These are phyloP conservation scores for Neonectria neomacrospora DNA, from an alignment of 2,329 filamentous ascomycete species.

Conservation along the genomic window DNA sequence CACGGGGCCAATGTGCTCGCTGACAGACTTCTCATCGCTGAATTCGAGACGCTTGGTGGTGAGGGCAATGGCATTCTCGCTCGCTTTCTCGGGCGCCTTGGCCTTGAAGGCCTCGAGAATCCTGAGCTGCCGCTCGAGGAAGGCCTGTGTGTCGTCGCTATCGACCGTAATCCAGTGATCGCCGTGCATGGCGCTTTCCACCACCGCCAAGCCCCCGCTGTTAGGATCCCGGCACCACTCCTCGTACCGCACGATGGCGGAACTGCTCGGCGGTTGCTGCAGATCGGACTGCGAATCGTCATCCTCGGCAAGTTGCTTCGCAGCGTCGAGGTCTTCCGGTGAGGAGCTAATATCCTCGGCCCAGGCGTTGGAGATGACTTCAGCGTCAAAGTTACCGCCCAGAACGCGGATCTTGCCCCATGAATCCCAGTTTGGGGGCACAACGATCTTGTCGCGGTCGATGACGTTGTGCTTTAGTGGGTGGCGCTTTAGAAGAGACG, in stretches of 20 bases:
- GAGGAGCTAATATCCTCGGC: constrained; percentile 79
- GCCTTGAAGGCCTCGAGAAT: constrained; percentile 74
- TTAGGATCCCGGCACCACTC: constrained; percentile 81
- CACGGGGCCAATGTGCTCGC: constrained; percentile 90
- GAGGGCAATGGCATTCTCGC: constrained; percentile 39
- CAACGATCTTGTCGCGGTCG: constrained; percentile 91
- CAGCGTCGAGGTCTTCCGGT: constrained; percentile 41
- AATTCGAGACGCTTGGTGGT: constrained; percentile 47
- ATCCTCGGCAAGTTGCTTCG: constrained; percentile 39
- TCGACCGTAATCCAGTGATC: constrained; percentile 49
- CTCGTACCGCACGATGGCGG: constrained; percentile 79
- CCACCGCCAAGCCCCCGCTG: constrained; percentile 62
- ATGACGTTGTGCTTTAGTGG: constrained; percentile 90
- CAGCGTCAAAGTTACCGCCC: constrained; percentile 91
- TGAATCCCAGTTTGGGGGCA: constrained; percentile 97
- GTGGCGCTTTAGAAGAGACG: constrained; percentile 81
- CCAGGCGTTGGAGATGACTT: constrained; percentile 87
- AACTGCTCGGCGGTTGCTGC: constrained; percentile 53
- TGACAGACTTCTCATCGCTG: constrained; percentile 61
- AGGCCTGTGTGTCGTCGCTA: constrained; percentile 76
- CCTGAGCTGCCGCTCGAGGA: constrained; percentile 79
- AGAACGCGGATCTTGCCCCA: constrained; percentile 97
- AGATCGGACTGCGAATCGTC: constrained; percentile 38
- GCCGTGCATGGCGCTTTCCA: constrained; percentile 54
- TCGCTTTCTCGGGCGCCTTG: constrained; percentile 61